Conservation (phyloP, 306 rosid species). For the Lithocarpus polystachyus region DNA sequence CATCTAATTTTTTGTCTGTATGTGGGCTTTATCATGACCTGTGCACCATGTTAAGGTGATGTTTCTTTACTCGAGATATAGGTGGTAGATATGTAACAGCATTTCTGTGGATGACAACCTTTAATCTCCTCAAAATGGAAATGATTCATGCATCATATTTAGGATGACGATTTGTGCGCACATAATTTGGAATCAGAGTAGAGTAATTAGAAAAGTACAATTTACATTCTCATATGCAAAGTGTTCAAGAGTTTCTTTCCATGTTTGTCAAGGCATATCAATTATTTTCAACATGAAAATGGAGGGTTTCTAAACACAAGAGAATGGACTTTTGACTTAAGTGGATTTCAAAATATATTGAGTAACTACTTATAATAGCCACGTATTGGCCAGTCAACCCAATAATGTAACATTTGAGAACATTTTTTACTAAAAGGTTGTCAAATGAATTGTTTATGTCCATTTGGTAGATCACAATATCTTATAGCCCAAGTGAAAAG, state of each 20-base stretch:
- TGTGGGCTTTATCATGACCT: not conserved
- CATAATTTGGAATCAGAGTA: not conserved
- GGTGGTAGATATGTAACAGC: slow-evolving; percentile 10
- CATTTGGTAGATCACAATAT: not conserved
- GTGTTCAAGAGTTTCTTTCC: not conserved
- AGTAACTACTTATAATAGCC: not conserved
- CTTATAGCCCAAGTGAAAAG: not conserved
- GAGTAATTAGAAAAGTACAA: not conserved
- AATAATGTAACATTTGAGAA: not conserved
- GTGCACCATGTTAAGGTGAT: not conserved
- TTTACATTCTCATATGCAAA: slow-evolving; percentile 4
- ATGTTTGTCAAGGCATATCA: not conserved
- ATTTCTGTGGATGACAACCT: slow-evolving; percentile 12
- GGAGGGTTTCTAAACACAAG: no score
- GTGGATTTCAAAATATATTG: not conserved
- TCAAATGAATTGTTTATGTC: not conserved
- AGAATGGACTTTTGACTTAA: not conserved
- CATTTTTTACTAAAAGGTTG: not conserved
- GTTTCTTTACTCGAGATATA: slow-evolving; percentile 13
- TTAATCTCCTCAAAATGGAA: slow-evolving; percentile 3
- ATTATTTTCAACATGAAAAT: no score
- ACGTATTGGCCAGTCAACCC: slow-evolving; percentile 1
- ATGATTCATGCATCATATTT: not conserved
- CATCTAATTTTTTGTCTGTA: slow-evolving; percentile 6
- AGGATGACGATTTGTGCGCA: not conserved